phyloP scores from a whole-genome alignment of 2,329 filamentous ascomycete species.

The Blumeriella jaapii region DNA sequence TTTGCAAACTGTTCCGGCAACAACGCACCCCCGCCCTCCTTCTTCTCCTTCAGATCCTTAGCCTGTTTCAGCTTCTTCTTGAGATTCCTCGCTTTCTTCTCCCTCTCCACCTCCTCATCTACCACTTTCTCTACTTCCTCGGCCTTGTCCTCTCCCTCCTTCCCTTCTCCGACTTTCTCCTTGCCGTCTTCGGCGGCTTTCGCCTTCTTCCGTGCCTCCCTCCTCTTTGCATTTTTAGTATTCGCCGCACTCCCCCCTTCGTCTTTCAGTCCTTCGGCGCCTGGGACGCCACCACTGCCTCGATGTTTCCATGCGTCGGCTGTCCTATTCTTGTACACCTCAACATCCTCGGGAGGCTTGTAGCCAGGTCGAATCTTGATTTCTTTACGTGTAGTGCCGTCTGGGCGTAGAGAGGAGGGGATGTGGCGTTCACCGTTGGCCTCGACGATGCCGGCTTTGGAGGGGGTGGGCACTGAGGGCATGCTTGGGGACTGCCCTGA shows the following conservation, averaged over 20 bases:
- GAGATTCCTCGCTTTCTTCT: constrained; percentile 85
- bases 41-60: constrained; percentile 80
- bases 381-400: constrained; percentile 85
- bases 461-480: constrained; percentile 32
- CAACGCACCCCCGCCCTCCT: constrained; percentile 71
- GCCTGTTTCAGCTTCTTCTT: constrained; percentile 95
- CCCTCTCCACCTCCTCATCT: constrained; percentile 65
- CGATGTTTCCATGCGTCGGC: constrained; percentile 77
- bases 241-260: constrained; percentile 38
- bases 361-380: constrained; percentile 93
- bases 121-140: constrained; percentile 38
- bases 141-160: constrained; percentile 22
- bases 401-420: constrained; percentile 72
- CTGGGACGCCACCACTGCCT: constrained; percentile 59
- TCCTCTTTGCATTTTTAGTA: constrained; percentile 80
- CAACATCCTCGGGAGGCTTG: constrained; percentile 86
- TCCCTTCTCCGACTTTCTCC: constrained; percentile 30
- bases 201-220: constrained; percentile 53
- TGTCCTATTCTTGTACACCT: constrained; percentile 88
- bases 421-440: constrained; percentile 74
- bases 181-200: constrained; percentile 31
- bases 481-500: constrained; percentile 21
- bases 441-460: constrained; percentile 64
- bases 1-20: constrained; percentile 95
- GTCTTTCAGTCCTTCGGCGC: constrained; percentile 49